Base-by-base conservation (phyloP, 352 stramenopile species). In the Aphanomyces invadans region DNA sequence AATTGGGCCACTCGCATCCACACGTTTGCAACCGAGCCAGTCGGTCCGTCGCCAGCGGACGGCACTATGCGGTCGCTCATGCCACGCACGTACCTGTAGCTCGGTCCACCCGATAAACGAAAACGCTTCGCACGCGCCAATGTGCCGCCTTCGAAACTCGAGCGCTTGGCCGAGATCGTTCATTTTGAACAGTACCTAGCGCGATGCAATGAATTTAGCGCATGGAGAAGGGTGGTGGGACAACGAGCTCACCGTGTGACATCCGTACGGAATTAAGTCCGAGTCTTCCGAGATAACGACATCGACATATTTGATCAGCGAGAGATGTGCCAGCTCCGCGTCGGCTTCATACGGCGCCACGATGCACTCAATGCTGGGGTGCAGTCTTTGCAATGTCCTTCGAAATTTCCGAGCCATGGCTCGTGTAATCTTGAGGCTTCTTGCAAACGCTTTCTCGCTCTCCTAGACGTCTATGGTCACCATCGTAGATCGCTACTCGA, bases 301-400 rank as follows among this genome's bases (percentile, higher is more conserved):
- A 67, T 99, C 96, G 42, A 98, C 76, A 31, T 97, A 73, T 71
- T 85, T 88, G 15, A 77, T 69, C 17, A 81, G 83, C 25, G 83
- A 92, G 19, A 99, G 64, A 69, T 95, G 98, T 2, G 95, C 95
- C 53, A 99, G 73, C 75, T 99, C 95, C n/a, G 95, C 95, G 72
- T 99, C 95, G 4, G 95, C 95, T 73, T 99, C 95, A 69, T 98
- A 99, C 10, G 97, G 96, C 12, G 96, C 95, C 1, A 99, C 94
- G 25, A 98, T 76, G 73, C 95, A 98, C 2, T 87, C 57, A 29
- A 99, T 80, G 38, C 77, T 59, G 7, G 52, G 52, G 25, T 70
- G 25, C 77, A 90, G 83, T 10, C 74, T 72, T 26, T 73, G 71
- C 55, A 94, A 65, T n/a, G 86, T 72, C 0, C 49, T 73, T 26